Evolutionary conservation across 2,329 filamentous ascomycete species (phyloP).

Genomic region (Scytalidium lignicola): DNA sequence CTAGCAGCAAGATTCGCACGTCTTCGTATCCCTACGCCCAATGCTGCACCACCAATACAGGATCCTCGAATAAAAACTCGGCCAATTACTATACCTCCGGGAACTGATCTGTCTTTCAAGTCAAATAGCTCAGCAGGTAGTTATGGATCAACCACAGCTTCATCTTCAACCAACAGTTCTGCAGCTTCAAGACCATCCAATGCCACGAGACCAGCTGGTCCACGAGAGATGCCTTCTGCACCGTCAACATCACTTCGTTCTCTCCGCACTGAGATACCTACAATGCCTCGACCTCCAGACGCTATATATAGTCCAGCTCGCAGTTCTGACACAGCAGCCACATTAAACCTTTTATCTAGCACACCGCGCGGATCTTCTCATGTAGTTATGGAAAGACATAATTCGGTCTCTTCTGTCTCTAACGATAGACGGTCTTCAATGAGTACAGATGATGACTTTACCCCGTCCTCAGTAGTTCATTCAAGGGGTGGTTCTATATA

Average conservation of each 20-base stretch:
- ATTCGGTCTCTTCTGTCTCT: slow-evolving; percentile 20
- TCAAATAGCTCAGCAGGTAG: slow-evolving; percentile 2
- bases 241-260: slow-evolving; percentile 13
- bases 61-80: slow-evolving; percentile 50
- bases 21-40: slow-evolving; percentile 36
- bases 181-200: no score
- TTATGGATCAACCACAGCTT: background rate
- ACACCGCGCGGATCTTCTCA: slow-evolving; percentile 20
- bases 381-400: slow-evolving; percentile 13
- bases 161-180: background rate
- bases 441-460: slow-evolving; percentile 12
- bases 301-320: slow-evolving; percentile 30
- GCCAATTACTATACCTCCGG: slow-evolving; percentile 32
- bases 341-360: slow-evolving; percentile 19
- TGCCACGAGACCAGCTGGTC: slow-evolving; percentile 18
- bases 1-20: slow-evolving; percentile 53
- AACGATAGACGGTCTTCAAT: slow-evolving; percentile 17
- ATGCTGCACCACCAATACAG: slow-evolving; percentile 37
- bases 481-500: slow-evolving; percentile 1
- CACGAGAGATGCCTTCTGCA: slow-evolving; percentile 25
- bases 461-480: slow-evolving; percentile 18
- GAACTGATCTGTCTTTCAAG: background rate
- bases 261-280: slow-evolving; percentile 20
- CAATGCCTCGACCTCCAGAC: slow-evolving; percentile 29
- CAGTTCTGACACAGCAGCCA: slow-evolving; percentile 18